Conservation (phyloP, 169 alveolate genomes). For the Plasmodium vinckei region DNA sequence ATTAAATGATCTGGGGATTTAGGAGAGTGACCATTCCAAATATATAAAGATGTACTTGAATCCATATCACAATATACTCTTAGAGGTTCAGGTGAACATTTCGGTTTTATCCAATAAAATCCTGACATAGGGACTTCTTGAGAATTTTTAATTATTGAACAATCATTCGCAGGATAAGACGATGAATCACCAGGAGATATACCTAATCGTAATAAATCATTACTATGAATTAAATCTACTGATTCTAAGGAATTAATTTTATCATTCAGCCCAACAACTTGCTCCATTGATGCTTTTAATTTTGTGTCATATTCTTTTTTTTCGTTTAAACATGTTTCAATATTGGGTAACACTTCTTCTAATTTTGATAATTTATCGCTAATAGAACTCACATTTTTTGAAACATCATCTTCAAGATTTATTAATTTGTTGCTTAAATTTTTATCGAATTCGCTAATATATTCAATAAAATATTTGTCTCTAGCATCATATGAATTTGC, state of each 20-base stretch:
- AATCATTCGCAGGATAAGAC: constrained; percentile 91
- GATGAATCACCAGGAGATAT: constrained; percentile 86
- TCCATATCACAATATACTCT: constrained; percentile 92
- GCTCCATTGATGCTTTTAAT: constrained; percentile 80
- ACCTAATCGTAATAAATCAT: constrained; percentile 77
- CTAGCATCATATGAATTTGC: constrained; percentile 92
- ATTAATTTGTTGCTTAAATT: constrained; percentile 82
- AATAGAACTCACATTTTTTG: constrained; percentile 83
- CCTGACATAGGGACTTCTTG: constrained; percentile 85
- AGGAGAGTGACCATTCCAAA: constrained; percentile 81
- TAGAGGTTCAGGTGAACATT: constrained; percentile 89
- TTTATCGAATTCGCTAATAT: constrained; percentile 87
- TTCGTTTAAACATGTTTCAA: constrained; percentile 85
- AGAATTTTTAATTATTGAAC: constrained; percentile 83
- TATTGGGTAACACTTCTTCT: constrained; percentile 83
- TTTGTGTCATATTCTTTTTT: constrained; percentile 80
- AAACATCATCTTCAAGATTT: constrained; percentile 88
- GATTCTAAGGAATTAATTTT: constrained; percentile 73
- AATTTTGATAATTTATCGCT: constrained; percentile 84
- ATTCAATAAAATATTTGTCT: constrained; percentile 91
- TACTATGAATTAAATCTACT: constrained; percentile 62
- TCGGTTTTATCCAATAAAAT: constrained; percentile 92
- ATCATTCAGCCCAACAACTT: constrained; percentile 78
- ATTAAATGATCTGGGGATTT: constrained; percentile 79
- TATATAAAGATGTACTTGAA: constrained; percentile 83